Conservation (phyloP, 306 rosid genomes). For the Macrotyloma uniflorum region DNA sequence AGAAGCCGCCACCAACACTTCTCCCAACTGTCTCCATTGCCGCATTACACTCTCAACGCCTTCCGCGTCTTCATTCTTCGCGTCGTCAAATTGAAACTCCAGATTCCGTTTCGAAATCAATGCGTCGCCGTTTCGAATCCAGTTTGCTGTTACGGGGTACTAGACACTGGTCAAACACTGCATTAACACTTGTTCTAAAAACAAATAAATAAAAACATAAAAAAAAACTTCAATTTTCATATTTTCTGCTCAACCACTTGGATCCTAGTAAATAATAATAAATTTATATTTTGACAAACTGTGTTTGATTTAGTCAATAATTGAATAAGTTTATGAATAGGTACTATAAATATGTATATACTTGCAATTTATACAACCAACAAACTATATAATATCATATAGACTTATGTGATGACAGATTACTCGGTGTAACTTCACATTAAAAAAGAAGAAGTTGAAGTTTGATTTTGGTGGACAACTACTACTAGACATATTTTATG, state of each 20-base stretch:
- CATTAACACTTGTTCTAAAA: not conserved
- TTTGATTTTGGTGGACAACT: not conserved
- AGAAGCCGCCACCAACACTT: conserved; percentile 65
- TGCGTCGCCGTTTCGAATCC: not conserved
- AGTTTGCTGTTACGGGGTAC: no score
- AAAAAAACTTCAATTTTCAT: not conserved
- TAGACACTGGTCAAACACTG: no score
- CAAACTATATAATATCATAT: not conserved
- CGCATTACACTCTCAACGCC: conserved; percentile 59
- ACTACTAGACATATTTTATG: not conserved
- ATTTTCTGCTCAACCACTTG: not conserved
- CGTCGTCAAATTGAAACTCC: not conserved
- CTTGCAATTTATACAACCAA: not conserved
- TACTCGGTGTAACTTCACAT: not conserved
- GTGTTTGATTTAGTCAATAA: not conserved
- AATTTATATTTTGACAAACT: not conserved
- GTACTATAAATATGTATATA: not conserved
- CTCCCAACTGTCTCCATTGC: conserved; percentile 38
- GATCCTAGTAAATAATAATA: not conserved
- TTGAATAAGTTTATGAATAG: not conserved
- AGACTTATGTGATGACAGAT: not conserved
- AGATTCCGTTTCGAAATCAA: not conserved
- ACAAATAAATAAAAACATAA: not conserved
- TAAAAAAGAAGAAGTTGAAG: not conserved
- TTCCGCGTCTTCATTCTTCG: conserved; percentile 47